Conservation (phyloP, 192 early-diverging fungal species). For the Bifiguratus adelaidae region DNA sequence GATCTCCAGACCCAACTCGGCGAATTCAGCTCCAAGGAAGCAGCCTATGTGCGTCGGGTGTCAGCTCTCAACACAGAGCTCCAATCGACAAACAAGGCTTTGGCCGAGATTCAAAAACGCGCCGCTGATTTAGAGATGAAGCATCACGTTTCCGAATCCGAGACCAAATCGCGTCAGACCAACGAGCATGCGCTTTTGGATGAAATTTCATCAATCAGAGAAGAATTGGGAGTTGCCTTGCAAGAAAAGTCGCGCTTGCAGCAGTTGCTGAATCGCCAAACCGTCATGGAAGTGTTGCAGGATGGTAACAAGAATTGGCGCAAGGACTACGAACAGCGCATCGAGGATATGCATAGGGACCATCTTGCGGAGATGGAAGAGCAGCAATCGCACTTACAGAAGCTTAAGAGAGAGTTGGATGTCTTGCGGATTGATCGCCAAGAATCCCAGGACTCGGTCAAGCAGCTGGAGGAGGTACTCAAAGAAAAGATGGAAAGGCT, state of each 20-base stretch:
- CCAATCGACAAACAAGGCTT: slow-evolving; percentile 5
- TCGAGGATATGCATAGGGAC: slow-evolving; percentile 6
- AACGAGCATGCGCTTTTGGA: slow-evolving; percentile 10
- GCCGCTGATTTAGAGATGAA: slow-evolving; percentile 16
- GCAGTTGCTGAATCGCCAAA: slow-evolving; percentile 20
- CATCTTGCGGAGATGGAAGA: slow-evolving; percentile 19
- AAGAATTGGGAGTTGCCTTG: slow-evolving; percentile 6
- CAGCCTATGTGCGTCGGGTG: no score
- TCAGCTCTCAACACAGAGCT: background rate
- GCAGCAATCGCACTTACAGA: slow-evolving; percentile 3
- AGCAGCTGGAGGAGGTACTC: slow-evolving; percentile 16
- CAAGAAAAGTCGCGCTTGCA: slow-evolving; percentile 25
- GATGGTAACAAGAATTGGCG: slow-evolving; percentile 10
- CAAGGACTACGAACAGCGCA: slow-evolving; percentile 13
- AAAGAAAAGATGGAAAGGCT: slow-evolving; percentile 20
- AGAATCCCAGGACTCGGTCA: background rate
- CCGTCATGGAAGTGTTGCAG: slow-evolving; percentile 23
- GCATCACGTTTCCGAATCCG: slow-evolving; percentile 10
- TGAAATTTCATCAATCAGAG: slow-evolving; percentile 17
- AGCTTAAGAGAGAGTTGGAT: slow-evolving; percentile 2
- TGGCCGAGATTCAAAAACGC: slow-evolving; percentile 19
- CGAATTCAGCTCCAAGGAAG: background rate
- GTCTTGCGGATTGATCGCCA: slow-evolving; percentile 3
- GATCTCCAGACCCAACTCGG: slow-evolving; percentile 2
- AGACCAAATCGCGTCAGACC: background rate